Evolutionary conservation across 2,329 filamentous ascomycete species (phyloP), one percentile per base, ranked within the genome.

Genomic region (Didymella keratinophila): DNA sequence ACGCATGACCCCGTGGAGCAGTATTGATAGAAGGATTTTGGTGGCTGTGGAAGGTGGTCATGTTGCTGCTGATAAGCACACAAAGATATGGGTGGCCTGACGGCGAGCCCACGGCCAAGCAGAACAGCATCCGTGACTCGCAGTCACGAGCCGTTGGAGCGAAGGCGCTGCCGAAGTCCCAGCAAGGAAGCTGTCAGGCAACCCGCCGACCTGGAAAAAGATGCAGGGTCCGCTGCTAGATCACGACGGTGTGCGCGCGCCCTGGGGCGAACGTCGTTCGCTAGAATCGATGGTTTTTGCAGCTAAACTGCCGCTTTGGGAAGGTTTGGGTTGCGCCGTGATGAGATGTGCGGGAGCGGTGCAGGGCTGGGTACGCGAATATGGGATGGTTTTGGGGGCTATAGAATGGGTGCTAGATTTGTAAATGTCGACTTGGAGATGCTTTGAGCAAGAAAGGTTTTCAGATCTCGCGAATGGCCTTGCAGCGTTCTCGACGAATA

Each of bases 241-340:
- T 16, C 7, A 20, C 9, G 48, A 52, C 37, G 55, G 49, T 44
- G 48, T 44, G 55, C 36, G 20, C 37, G 55, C 30, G 55, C 49
- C 44, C 27, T 20, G 45, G 49, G 39, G 49, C 32, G 56, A 58
- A 58, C 56, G 56, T 58, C 56, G 56, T 58, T 58, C 56, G 45
- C 56, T 53, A 50, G 23, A 45, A 53, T 53, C 56, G 44, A 58
- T 30, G 45, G 49, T 44, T 58, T 58, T 53, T 39, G 21, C 4
- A 1, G 2, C 1, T 9, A 34, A 50, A 32, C 32, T 58, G 44
- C 56, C 50, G 50, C 2, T 45, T 58, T 39, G 30, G 56, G 56
- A 45, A 58, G 45, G 56, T 58, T 58, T 45, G 23, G 23, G 6
- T 18, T 2, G 0, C 9, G 37, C 14, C 39, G 45, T 58, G 49